phyloP scores from a whole-genome alignment of 1,284 basidiomycete species.

The Clitocybe nebularis region DNA sequence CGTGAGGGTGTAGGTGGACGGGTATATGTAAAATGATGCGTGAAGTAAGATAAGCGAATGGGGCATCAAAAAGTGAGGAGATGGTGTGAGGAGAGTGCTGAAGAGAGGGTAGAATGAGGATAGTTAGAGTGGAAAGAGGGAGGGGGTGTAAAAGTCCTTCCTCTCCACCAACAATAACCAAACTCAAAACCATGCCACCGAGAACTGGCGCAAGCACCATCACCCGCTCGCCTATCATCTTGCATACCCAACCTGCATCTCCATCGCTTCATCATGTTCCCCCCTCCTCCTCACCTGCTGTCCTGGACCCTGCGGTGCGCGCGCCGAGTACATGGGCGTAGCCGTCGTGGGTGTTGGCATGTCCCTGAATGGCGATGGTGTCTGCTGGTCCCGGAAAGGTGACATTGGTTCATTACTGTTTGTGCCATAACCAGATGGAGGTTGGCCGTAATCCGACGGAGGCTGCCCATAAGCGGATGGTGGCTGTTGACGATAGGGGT shows the following conservation, averaged over 20 bases:
- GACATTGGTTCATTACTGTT: conserved; percentile 15
- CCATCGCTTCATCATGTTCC: conserved; percentile 24
- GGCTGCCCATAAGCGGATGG: no score
- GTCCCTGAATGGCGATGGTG: conserved; percentile 22
- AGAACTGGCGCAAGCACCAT: no score
- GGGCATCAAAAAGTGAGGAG: background rate
- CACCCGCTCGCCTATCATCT: conserved; percentile 6
- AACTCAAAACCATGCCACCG: background rate
- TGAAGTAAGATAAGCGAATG: background rate
- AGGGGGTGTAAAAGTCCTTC: background rate
- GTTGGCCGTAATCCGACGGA: conserved; percentile 1
- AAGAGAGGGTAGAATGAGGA: background rate
- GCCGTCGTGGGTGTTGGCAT: conserved; percentile 17
- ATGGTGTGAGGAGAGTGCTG: background rate
- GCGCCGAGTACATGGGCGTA: conserved; percentile 20
- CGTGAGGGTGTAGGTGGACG: background rate
- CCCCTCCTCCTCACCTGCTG: conserved; percentile 19
- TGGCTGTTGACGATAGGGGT: conserved; percentile 15
- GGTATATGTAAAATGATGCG: conserved; percentile 1
- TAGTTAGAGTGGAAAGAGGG: background rate
- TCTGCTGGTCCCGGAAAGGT: conserved; percentile 27
- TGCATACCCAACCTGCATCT: conserved; percentile 27
- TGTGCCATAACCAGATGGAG: conserved; percentile 2
- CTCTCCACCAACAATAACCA: background rate
- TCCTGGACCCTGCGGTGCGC: conserved; percentile 12